Evolutionary conservation across 1,139 yeast genomes (phyloP).

Genomic region (Saccharomycopsis phalli): DNA sequence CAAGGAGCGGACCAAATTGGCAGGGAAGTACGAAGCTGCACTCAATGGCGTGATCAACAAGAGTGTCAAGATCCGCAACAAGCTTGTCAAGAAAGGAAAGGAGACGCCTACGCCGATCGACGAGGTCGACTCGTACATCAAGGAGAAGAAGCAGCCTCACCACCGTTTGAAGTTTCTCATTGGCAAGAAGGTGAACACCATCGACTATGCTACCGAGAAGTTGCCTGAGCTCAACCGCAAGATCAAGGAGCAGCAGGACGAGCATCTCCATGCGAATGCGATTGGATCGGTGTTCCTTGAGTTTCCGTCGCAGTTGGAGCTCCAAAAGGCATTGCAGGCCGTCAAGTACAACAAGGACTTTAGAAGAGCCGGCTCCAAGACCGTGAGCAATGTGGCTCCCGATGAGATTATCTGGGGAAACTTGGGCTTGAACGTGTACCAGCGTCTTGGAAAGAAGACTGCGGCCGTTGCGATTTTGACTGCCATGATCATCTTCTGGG

Average conservation of each 20-base stretch:
- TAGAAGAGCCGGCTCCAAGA: constrained; percentile 14
- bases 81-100: constrained; percentile 54
- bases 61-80: constrained; percentile 54
- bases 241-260: constrained; percentile 51
- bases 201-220: constrained; percentile 58
- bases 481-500: constrained; percentile 75
- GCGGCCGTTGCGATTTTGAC: constrained; percentile 53
- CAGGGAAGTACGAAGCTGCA: constrained; percentile 59
- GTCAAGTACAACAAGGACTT: constrained; percentile 43
- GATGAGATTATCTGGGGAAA: constrained; percentile 81
- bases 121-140: constrained; percentile 57
- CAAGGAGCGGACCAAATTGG: constrained; percentile 52
- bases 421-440: constrained; percentile 80
- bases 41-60: constrained; percentile 49
- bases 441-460: constrained; percentile 50
- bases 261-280: constrained; percentile 37
- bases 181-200: constrained; percentile 82
- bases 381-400: constrained; percentile 37
- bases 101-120: constrained; percentile 37
- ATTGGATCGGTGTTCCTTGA: constrained; percentile 72
- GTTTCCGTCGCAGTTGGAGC: constrained; percentile 78
- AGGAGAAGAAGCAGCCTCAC: constrained; percentile 69
- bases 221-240: constrained; percentile 61
- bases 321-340: constrained; percentile 84
- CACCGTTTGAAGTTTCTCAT: constrained; percentile 54